Evolutionary conservation across 305 asterid species (phyloP).

Genomic region (Nicotiana rustica): DNA sequence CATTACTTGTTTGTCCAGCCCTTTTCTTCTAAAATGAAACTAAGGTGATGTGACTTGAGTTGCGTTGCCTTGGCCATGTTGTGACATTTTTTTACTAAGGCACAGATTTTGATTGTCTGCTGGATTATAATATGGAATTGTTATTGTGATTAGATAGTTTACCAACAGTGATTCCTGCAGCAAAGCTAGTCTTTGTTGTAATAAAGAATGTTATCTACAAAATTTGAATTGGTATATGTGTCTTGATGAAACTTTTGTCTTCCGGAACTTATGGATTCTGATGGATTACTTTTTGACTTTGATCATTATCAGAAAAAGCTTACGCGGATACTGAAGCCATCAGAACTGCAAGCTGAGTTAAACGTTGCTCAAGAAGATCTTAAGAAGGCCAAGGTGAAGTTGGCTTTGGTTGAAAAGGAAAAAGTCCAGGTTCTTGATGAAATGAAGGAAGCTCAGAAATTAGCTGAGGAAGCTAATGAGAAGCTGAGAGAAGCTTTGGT

Average conservation of each 20-base stretch:
- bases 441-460: constrained; percentile 40
- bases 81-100: background rate
- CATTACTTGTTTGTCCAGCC: background rate
- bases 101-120: background rate
- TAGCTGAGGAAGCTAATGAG: constrained; percentile 43
- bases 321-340: constrained; percentile 55
- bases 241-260: background rate
- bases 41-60: background rate
- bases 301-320: constrained; percentile 58
- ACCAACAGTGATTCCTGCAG: background rate
- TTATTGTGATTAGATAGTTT: background rate
- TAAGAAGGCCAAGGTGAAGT: constrained; percentile 68
- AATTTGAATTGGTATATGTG: background rate
- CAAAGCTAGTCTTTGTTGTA: background rate
- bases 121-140: background rate
- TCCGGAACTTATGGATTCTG: constrained; percentile 32
- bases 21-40: background rate
- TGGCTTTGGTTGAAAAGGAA: constrained; percentile 66
- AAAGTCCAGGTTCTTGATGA: constrained; percentile 40
- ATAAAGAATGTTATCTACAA: background rate
- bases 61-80: background rate
- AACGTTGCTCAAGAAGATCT: constrained; percentile 70
- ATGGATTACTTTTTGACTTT: constrained; percentile 32
- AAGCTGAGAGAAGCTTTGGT: constrained; percentile 46
- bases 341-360: constrained; percentile 66